Base-by-base conservation (phyloP, 164 flowering plant species). In the Vitis rotundifolia region DNA sequence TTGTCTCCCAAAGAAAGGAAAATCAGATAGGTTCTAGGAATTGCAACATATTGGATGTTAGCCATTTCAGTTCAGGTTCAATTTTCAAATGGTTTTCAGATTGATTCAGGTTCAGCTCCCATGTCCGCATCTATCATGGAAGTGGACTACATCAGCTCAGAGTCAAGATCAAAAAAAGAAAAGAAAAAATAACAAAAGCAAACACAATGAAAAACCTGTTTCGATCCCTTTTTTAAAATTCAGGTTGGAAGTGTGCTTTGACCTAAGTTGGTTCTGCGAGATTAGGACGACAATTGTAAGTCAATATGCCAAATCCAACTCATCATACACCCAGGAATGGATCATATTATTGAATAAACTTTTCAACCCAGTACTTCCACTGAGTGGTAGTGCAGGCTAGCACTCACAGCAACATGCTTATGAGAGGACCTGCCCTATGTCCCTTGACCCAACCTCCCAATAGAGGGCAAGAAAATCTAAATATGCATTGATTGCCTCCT, bases 371-470 rank as follows among this genome's bases (percentile, higher is more conserved):
- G 11, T 57, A 57, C 28, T 16, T 57, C 29, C 26, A 57, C 28
- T 3, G 19, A 13, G 8, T 57, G 22, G 59, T 57, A 57, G 22
- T 16, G 26, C 16, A 6, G 28, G 19, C 59, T n/a, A 19, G 26
- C 59, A 16, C 11, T 16, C 59, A 57, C 16, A 37, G 44, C 44
- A 37, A 37, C 44, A 37, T 37, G 44, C 44, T 37, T 37, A 37
- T 22, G 5, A 53, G n/a, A 14, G 56, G 56, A 53, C n/a, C n/a
- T 53, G n/a, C 16, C n/a, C 16, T 12, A 5, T 18, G 0, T 12
- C 56, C 56, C 56, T n/a, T 53, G n/a, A 53, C 56, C n/a, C 56
- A 53, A 12, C 56, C 56, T 53, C 56, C 28, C 48, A 63, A 16
- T 11, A 12, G 49, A 49, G 14, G 55, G 15, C 18, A 16, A 11